phyloP scores from a whole-genome alignment of 306 rosid genomes.

The Casuarina glauca region DNA sequence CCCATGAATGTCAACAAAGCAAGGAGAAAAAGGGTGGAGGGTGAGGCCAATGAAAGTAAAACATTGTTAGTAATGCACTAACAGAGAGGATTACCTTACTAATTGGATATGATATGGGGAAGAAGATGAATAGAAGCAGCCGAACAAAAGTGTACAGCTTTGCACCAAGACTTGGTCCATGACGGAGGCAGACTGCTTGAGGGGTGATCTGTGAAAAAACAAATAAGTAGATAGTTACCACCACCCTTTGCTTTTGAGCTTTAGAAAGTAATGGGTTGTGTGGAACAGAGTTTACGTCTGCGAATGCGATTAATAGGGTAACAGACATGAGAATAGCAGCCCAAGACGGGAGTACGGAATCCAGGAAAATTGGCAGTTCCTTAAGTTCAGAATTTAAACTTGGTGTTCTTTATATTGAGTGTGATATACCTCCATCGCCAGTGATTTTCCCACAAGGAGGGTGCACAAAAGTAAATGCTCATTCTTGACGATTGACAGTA shows the following conservation, averaged over 20 bases:
- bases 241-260: not conserved
- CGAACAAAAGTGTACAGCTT: constrained; percentile 52
- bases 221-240: not conserved
- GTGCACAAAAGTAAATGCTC: constrained; percentile 79
- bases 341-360: constrained; percentile 47
- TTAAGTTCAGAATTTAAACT: not conserved
- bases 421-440: constrained; percentile 70
- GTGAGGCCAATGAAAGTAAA: not conserved
- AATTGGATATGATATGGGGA: constrained; percentile 76
- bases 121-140: constrained; percentile 54
- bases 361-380: constrained; percentile 70
- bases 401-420: not conserved
- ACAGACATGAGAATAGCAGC: constrained; percentile 54
- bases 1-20: not conserved
- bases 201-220: constrained; percentile 57
- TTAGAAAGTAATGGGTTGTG: not conserved
- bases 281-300: constrained; percentile 3
- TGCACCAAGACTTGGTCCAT: constrained; percentile 68
- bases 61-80: not conserved
- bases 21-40: not conserved
- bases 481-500: constrained; percentile 72
- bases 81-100: constrained; percentile 51
- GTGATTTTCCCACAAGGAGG: constrained; percentile 72
- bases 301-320: constrained; percentile 44
- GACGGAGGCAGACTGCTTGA: constrained; percentile 66